Evolutionary conservation across 202 grass and related monocot species (phyloP), one percentile per base, ranked within the genome.

Genomic region (Panicum virgatum): DNA sequence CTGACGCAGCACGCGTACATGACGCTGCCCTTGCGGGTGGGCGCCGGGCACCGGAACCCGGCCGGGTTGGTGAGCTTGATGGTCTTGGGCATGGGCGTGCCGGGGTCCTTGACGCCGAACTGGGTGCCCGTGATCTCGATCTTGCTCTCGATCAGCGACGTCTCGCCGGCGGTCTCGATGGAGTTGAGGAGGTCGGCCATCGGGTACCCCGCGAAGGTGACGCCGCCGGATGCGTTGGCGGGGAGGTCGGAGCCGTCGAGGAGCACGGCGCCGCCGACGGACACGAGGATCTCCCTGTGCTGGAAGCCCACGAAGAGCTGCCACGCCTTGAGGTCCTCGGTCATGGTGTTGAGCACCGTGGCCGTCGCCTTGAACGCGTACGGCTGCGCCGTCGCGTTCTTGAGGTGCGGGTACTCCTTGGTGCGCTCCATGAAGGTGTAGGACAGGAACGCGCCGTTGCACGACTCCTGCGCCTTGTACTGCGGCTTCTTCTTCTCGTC

Each of bases 351-450:
- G 48, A 97, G 78, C 66, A 94, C 80, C 19, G 66, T 74, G 2
- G 84, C 94, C 62, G 56, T 26, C 34, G 92, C 86, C 86, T 81
- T 91, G 92, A 98, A 98, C 47, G 92, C 88, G 76, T 91, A 98
- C 37, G 96, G 66, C 89, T 98, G 96, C 52, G 96, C 96, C 75
- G 96, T 88, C 53, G 89, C 87, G 51, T 98, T 98, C 91, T 98
- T 98, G 13, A 93, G 40, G 45, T 73, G 84, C 4, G 96, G 96
- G 80, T 71, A 98, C 89, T 98, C 96, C 73, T 96, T 98, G n/a
- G 67, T 15, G 38, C 96, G 90, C 79, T 89, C 85, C 38, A 93
- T 13, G 80, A 96, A 98, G 30, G 87, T 90, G 89, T 98, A 98
- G 30, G 89, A 76, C 36, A 96, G 72, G 91, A 98, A 98, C 57